A percentile compares a stretch with the other conserved stretches of the same genome.
Evolutionary conservation across 1,284 basidiomycete species (phyloP).

Genomic region (Agroathelia rolfsii): DNA sequence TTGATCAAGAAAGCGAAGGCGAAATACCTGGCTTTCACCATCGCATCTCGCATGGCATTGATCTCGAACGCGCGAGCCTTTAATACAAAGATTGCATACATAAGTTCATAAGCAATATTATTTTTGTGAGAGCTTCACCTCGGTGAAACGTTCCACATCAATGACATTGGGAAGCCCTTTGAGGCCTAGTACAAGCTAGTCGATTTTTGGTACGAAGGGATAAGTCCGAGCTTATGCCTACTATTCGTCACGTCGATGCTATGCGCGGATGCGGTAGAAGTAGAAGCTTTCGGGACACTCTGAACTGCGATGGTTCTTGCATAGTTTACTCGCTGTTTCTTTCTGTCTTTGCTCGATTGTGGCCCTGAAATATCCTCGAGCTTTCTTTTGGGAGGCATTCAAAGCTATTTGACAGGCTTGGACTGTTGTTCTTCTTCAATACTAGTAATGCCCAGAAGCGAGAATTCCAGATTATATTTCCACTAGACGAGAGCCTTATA

Average conservation of each 20-base stretch:
- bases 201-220: conserved; percentile 3
- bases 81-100: conserved; percentile 1
- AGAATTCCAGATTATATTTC: no score
- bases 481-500: no score
- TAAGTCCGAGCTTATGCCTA: conserved; percentile 15
- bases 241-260: conserved; percentile 27
- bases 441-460: no score
- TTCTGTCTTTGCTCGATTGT: no score
- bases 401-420: no score
- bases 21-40: conserved; percentile 65
- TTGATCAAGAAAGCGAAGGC: background rate
- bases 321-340: conserved; percentile 52
- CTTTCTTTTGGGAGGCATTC: no score
- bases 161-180: conserved; percentile 62
- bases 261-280: conserved; percentile 29
- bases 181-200: conserved; percentile 37
- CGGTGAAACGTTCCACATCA: conserved; percentile 80
- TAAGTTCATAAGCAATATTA: background rate
- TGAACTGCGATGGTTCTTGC: conserved; percentile 67
- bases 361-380: no score
- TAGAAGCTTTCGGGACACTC: conserved; percentile 16
- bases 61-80: conserved; percentile 85
- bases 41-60: conserved; percentile 75
- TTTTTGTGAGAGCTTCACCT: conserved; percentile 46
- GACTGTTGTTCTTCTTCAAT: no score